Conservation (phyloP, 2,329 filamentous ascomycete genomes). For the Diplodia corticola region DNA sequence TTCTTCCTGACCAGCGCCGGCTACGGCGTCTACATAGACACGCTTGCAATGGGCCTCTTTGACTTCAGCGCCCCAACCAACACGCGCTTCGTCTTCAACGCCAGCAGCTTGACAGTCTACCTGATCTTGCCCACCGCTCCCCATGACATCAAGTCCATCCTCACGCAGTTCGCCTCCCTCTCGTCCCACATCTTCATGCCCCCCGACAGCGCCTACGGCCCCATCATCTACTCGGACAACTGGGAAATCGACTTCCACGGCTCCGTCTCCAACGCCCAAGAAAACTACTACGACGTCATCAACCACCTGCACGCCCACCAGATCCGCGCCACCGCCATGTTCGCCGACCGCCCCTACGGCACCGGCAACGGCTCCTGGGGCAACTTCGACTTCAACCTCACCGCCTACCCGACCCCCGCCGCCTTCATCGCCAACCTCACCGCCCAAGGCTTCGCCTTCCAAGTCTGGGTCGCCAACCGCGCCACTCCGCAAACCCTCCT, state of each 20-base stretch:
- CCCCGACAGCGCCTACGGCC: slow-evolving; percentile 36
- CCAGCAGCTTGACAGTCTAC: slow-evolving; percentile 34
- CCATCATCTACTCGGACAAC: slow-evolving; percentile 40
- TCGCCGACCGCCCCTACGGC: slow-evolving; percentile 39
- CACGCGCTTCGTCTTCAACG: slow-evolving; percentile 36
- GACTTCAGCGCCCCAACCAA: slow-evolving; percentile 31
- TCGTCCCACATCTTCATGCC: slow-evolving; percentile 35
- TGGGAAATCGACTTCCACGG: slow-evolving; percentile 39
- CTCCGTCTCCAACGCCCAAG: slow-evolving; percentile 34
- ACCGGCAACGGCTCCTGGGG: slow-evolving; percentile 36
- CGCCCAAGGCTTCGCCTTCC: slow-evolving; percentile 38
- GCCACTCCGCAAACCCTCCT: slow-evolving; percentile 37
- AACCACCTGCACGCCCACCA: slow-evolving; percentile 35
- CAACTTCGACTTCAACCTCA: slow-evolving; percentile 41
- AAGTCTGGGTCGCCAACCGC: slow-evolving; percentile 42
- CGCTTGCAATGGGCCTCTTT: slow-evolving; percentile 35
- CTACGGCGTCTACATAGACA: slow-evolving; percentile 39
- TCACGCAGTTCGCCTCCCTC: slow-evolving; percentile 33
- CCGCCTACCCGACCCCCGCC: slow-evolving; percentile 35
- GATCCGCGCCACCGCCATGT: slow-evolving; percentile 38
- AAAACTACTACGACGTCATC: slow-evolving; percentile 39
- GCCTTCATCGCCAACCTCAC: slow-evolving; percentile 37
- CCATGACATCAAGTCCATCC: slow-evolving; percentile 29
- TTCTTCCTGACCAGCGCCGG: slow-evolving; percentile 38
- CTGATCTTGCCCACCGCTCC: slow-evolving; percentile 31